Percentiles rank a stretch among this genome's conserved stretches.
Evolutionary conservation across 2,329 filamentous ascomycete genomes (phyloP).

Genomic region (Aspergillus hiratsukae): DNA sequence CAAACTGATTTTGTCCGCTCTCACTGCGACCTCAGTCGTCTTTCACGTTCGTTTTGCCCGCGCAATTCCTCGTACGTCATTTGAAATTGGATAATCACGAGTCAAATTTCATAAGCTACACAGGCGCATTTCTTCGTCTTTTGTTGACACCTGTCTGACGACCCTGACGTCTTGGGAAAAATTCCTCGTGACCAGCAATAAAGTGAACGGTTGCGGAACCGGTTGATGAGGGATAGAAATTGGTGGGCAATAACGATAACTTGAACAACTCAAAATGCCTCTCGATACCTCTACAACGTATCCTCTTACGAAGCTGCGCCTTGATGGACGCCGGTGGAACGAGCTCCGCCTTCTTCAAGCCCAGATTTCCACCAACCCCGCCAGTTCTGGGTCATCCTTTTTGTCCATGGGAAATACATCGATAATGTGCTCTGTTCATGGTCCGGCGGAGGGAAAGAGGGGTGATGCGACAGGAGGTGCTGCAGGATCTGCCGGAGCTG

Average conservation of each 20-base stretch:
- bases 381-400: constrained; percentile 88
- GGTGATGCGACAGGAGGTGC: constrained; percentile 45
- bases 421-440: constrained; percentile 86
- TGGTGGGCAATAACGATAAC: background rate
- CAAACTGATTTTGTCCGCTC: constrained; percentile 5
- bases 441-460: constrained; percentile 67
- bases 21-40: background rate
- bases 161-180: background rate
- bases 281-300: constrained; percentile 93
- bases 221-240: background rate
- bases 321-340: constrained; percentile 90
- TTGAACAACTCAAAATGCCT: constrained; percentile 59
- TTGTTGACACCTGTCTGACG: background rate
- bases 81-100: background rate
- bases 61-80: background rate
- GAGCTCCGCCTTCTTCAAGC: constrained; percentile 85
- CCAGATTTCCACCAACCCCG: constrained; percentile 86
- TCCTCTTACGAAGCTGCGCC: constrained; percentile 74
- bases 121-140: background rate
- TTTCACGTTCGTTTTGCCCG: background rate
- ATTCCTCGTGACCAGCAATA: background rate
- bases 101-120: background rate
- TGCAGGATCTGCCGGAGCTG: constrained; percentile 51
- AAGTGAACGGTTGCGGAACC: background rate
- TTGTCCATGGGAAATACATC: constrained; percentile 98